Conservation (phyloP, 305 asterid species). For the Solanum aculeatissimum region DNA sequence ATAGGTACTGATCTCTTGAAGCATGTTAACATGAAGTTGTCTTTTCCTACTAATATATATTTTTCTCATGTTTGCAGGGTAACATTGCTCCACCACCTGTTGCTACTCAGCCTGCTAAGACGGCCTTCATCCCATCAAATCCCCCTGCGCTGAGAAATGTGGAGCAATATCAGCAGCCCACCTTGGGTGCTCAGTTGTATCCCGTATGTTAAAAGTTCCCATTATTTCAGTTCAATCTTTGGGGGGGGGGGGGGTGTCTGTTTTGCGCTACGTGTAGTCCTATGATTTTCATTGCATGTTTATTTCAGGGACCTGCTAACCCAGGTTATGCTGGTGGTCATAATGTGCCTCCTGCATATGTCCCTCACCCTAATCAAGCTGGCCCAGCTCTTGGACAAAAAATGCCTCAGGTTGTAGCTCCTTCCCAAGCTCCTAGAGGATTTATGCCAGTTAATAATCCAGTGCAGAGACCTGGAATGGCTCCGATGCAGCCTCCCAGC, state of each 20-base stretch:
- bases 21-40: background rate
- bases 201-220: constrained; percentile 43
- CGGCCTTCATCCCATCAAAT: constrained; percentile 71
- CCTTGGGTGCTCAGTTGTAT: constrained; percentile 83
- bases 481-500: constrained; percentile 63
- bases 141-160: constrained; percentile 63
- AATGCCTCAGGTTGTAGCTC: constrained; percentile 55
- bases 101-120: constrained; percentile 57
- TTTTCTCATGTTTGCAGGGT: constrained; percentile 35
- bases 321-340: constrained; percentile 60
- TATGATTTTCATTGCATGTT: constrained; percentile 12
- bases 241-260: background rate
- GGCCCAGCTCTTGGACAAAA: constrained; percentile 52
- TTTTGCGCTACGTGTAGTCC: background rate
- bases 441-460: constrained; percentile 58
- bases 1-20: background rate
- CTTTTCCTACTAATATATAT: background rate
- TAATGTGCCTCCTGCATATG: constrained; percentile 46
- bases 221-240: background rate
- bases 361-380: constrained; percentile 36
- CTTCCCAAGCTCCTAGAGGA: constrained; percentile 51
- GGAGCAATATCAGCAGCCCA: constrained; percentile 92
- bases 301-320: constrained; percentile 47
- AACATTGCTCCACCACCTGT: constrained; percentile 63
- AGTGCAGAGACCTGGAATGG: constrained; percentile 67